Base-by-base conservation (phyloP, 345 rosid genomes). In the Brassica nigra region DNA sequence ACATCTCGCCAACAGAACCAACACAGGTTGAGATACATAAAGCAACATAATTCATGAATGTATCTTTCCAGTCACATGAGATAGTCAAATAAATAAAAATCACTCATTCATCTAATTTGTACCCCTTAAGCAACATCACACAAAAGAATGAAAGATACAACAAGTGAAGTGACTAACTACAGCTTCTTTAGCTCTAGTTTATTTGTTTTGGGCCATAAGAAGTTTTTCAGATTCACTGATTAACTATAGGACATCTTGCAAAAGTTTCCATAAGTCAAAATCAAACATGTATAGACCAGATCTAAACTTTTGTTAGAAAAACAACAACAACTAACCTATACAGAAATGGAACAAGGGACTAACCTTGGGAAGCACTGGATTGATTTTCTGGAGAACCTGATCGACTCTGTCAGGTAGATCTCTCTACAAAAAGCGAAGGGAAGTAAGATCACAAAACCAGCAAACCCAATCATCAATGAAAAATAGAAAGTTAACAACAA, bases 311-410 rank as follows among this genome's bases (percentile, higher is more conserved):
- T 1, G 27, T 23, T 23, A 1, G n/a, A n/a, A 57, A 29, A 57
- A 65, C 44, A 61, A 7, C 6, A 15, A 54, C 27, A 54, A 54
- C 59, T 6, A 54, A 54, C 7, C 59, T n/a, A n/a, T 3, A 28
- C 37, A 14, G 62, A 49, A 15, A n/a, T 61, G 14, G 12, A 39
- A 10, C 47, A 39, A 54, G 39, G 31, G 0, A 77, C 81, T 61
- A 85, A 90, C 95, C 92, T 88, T 87, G 65, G 89, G 77, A 80
- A 90, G 79, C 9, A 83, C 83, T 54, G 90, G 93, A 52, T 77
- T 85, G 64, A 88, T 65, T 68, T 84, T 84, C n/a, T 76, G 62
- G 58, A 90, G 82, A 58, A 86, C 80, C 31, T 90, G 86, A 70
- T 86, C 76, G 15, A 88, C 83, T 23, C 83, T 88, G 73, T 66